phyloP scores from a whole-genome alignment of 257 asterid species.

The Thymus mandschuricus region DNA sequence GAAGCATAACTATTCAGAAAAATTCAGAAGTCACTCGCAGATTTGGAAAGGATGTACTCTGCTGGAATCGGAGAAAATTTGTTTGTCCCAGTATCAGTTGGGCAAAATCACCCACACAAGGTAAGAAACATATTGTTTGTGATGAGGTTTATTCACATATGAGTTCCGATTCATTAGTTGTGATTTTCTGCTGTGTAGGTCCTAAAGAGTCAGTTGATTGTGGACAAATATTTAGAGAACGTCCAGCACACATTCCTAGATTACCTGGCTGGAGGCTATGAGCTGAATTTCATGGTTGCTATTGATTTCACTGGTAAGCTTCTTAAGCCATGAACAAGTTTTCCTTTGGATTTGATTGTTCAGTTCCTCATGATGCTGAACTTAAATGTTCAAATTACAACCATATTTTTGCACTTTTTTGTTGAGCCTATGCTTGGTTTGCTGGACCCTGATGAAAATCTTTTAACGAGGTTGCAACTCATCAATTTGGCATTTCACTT shows the following conservation, averaged over 20 bases:
- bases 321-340: no score
- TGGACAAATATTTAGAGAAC: slow-evolving; percentile 80
- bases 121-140: slow-evolving; percentile 38
- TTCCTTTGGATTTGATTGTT: no score
- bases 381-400: no score
- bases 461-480: no score
- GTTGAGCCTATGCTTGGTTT: no score
- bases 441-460: no score
- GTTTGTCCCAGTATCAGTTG: slow-evolving; percentile 54
- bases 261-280: slow-evolving; percentile 86
- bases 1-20: no score
- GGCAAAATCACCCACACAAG: slow-evolving; percentile 75
- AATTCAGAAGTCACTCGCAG: slow-evolving; percentile 86
- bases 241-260: slow-evolving; percentile 84
- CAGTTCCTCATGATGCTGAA: no score
- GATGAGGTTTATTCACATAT: slow-evolving; percentile 19
- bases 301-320: no score
- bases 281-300: no score
- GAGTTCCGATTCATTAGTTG: slow-evolving; percentile 7
- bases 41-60: slow-evolving; percentile 74
- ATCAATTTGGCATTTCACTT: no score
- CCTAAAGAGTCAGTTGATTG: slow-evolving; percentile 77
- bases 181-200: slow-evolving; percentile 48
- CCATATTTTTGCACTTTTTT: no score
- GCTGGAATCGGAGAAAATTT: slow-evolving; percentile 64